Evolutionary conservation across 2,329 filamentous ascomycete species (phyloP), one percentile per base, ranked within the genome.

Genomic region (Claviceps sp.): DNA sequence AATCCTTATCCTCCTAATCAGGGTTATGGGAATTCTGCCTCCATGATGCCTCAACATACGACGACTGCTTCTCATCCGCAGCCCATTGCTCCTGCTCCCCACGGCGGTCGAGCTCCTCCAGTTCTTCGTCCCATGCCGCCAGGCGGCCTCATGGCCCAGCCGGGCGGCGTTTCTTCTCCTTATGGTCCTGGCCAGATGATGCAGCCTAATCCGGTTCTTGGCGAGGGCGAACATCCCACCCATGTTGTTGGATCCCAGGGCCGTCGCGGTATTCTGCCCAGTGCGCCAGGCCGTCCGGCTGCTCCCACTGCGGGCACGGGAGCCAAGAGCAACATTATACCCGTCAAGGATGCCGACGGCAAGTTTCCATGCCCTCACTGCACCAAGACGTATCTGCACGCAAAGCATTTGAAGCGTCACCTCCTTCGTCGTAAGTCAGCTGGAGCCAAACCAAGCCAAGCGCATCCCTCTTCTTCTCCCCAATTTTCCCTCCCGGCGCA

Each of bases 341-440:
- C 90, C 16, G 85, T 88, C 60, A 96, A 97, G 74, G 91, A 97
- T 68, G 89, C 89, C 8, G 91, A 97, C 67, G 93, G 93, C 65
- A 97, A 97, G 74, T 98, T 94, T 65, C 91, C 93, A 55, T 98
- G 93, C 72, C 89, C 89, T 62, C 90, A 97, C 69, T 98, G 93
- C 73, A 95, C 89, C 62, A 97, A 97, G 76, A 96, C 90, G 6
- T 98, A 98, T 66, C 77, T 97, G 53, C 93, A 97, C 68, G 87
- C 91, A 47, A 97, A 98, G 76, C 93, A 97, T 71, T 71, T 97
- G 61, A 97, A 97, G 79, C 86, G 93, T 63, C 93, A 97, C 77
- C 79, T 97, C 54, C 75, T 97, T 61, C 80, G 93, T 77, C 93
- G 91, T 96, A 80, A 89, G 90, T 86, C 30, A 34, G 30, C 30